Base-by-base conservation (phyloP, 2,329 filamentous ascomycete species). In the Ascochyta lentis region DNA sequence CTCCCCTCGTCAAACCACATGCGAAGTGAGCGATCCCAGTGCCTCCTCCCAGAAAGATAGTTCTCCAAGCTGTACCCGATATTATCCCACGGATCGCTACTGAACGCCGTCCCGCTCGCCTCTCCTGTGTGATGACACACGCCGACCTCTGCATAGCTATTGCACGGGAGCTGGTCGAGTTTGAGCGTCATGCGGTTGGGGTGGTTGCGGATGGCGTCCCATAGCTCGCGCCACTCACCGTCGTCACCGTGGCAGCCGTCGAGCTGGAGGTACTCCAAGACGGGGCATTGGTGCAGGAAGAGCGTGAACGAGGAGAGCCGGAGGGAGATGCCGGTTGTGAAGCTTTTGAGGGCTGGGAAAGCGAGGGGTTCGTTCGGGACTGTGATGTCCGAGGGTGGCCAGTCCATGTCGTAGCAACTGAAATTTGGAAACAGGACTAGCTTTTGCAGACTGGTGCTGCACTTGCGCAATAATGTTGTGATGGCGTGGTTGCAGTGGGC, bases 191-290 rank as follows among this genome's bases (percentile, higher is more conserved):
- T 35, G 19, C 38, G 46, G 27, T 24, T 41, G 9, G 37, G 37
- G 15, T 49, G 37, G 10, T 49, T 19, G 12, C 46, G 46, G 13
- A 49, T 34, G 8, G 46, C 46, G 13, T 41, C 37, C 37, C 46
- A 49, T 4, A 49, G 37, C 12, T 33, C 27, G 13, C 46, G 37
- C 37, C 37, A 41, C n/a, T 33, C 8, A 4, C 37, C 26, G 0
- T 3, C 8, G 8, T n/a, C 19, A 6, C 37, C 15, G 4, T 10
- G 3, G 22, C 27, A 49, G 9, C 42, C 19, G 23, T 45, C 29
- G 13, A 41, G 37, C 15, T 41, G 37, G 10, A 41, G 26, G 26
- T 16, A n/a, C 8, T 4, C 3, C 3, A 49, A 13, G 10, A 31
- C 42, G 13, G 42, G 31, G 19, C 13, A 45, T 13, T 34, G 27